These are phyloP conservation scores for Chenopodium formosanum DNA, from an alignment of 148 eudicot genomes.

Conservation along the genomic window DNA sequence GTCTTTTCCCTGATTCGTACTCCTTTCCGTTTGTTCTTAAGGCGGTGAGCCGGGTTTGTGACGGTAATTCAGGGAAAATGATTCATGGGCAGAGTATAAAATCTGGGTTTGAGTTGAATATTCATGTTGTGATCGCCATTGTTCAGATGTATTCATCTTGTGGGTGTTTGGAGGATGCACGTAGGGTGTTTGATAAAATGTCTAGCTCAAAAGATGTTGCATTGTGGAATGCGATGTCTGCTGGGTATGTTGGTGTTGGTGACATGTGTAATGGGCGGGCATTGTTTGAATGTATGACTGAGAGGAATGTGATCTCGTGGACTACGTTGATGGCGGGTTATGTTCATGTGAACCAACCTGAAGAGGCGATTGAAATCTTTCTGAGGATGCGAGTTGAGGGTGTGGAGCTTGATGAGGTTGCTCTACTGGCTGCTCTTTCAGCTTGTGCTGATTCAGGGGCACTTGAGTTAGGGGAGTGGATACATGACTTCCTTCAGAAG, in stretches of 20 bases:
- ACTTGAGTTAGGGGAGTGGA: conserved; percentile 51
- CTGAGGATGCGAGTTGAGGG: conserved; percentile 40
- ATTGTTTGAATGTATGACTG: conserved; percentile 48
- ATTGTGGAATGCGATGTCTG: conserved; percentile 63
- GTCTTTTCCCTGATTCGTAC: conserved; percentile 44
- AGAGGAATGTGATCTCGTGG: conserved; percentile 73
- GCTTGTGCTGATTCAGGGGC: conserved; percentile 64
- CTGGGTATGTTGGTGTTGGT: conserved; percentile 48
- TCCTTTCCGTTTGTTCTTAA: conserved; percentile 48
- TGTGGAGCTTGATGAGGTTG: conserved; percentile 49
- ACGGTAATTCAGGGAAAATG: conserved; percentile 32
- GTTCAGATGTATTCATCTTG: conserved; percentile 39
- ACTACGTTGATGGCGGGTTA: conserved; percentile 64
- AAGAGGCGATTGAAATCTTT: conserved; percentile 44
- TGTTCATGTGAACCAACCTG: conserved; percentile 35
- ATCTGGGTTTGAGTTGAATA: conserved; percentile 32
- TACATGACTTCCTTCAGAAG: conserved; percentile 32
- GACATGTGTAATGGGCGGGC: conserved; percentile 33
- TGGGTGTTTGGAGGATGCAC: conserved; percentile 34
- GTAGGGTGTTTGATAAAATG: conserved; percentile 56
- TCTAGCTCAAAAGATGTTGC: conserved; percentile 28
- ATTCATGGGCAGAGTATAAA: conserved; percentile 46
- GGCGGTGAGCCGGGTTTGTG: conserved; percentile 37
- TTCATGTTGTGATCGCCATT: conserved; percentile 37
- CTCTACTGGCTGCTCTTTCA: conserved; percentile 47